A percentile compares a stretch with the other conserved stretches of the same genome.
phyloP scores from a whole-genome alignment of 805 yeast species.

The Pichia gijzeniarum region DNA sequence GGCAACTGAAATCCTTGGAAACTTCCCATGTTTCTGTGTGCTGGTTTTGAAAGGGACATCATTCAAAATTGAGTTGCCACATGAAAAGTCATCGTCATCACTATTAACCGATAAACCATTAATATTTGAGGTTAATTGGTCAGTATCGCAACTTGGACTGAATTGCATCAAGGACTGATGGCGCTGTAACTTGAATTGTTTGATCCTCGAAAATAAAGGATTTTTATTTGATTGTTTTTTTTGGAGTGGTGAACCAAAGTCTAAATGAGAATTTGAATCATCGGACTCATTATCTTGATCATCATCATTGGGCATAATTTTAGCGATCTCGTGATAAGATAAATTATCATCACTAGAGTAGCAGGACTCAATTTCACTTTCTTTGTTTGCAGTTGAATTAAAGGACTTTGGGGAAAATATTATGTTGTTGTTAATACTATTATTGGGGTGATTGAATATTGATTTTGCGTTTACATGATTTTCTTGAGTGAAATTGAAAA shows the following conservation, averaged over 20 bases:
- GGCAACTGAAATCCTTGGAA: constrained; percentile 59
- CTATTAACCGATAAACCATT: constrained; percentile 19
- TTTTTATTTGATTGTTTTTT: constrained; percentile 18
- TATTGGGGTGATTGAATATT: neutral
- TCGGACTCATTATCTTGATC: neutral
- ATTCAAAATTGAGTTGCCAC: constrained; percentile 9
- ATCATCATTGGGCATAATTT: constrained; percentile 11
- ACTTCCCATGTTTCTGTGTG: constrained; percentile 44
- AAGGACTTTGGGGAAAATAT: neutral
- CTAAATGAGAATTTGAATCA: constrained; percentile 14
- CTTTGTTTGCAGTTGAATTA: neutral
- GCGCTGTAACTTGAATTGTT: constrained; percentile 20
- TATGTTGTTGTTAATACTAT: neutral
- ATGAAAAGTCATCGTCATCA: constrained; percentile 6
- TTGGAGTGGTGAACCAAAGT: constrained; percentile 36
- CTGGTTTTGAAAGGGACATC: constrained; percentile 7
- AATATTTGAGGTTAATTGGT: constrained; percentile 23
- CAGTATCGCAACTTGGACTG: constrained; percentile 14
- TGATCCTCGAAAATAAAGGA: constrained; percentile 16
- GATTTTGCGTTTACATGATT: constrained; percentile 1
- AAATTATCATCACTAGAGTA: constrained; percentile 7
- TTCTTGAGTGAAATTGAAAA: constrained; percentile 4
- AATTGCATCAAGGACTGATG: constrained; percentile 21
- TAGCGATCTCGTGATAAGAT: constrained; percentile 4
- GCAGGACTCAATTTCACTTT: neutral